phyloP scores from a whole-genome alignment of 305 asterid genomes.

The Caryopteris hybrid region DNA sequence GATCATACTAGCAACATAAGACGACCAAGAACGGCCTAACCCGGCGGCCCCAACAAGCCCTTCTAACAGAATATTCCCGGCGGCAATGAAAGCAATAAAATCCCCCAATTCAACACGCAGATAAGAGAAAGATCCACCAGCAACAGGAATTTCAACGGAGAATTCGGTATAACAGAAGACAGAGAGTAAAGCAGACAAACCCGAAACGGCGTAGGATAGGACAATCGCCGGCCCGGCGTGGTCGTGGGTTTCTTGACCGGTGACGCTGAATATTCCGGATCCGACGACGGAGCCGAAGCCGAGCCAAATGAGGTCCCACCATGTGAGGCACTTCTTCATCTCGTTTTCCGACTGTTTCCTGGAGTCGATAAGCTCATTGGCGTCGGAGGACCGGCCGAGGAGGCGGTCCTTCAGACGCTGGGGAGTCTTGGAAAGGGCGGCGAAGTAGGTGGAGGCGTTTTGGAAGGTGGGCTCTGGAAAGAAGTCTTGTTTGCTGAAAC shows the following conservation, averaged over 20 bases:
- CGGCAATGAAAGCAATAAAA: constrained; percentile 84
- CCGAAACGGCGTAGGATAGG: constrained; percentile 75
- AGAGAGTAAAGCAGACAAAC: constrained; percentile 77
- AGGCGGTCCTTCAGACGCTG: constrained; percentile 76
- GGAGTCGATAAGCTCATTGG: constrained; percentile 47
- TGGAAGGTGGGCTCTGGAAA: constrained; percentile 88
- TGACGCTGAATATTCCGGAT: constrained; percentile 87
- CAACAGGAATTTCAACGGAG: constrained; percentile 90
- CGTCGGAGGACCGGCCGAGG: constrained; percentile 62
- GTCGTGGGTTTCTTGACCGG: constrained; percentile 72
- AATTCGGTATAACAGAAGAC: constrained; percentile 93
- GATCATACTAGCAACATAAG: constrained; percentile 65
- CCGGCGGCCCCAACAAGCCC: constrained; percentile 97
- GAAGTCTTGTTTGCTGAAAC: constrained; percentile 76
- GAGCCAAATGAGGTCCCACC: constrained; percentile 96
- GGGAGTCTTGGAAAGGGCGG: constrained; percentile 63
- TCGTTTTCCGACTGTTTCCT: constrained; percentile 69
- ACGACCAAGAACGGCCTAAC: constrained; percentile 91
- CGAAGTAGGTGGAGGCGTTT: constrained; percentile 46
- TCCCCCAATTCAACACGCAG: constrained; percentile 90
- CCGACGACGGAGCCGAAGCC: constrained; percentile 95
- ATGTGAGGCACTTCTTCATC: constrained; percentile 71
- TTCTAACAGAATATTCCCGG: constrained; percentile 76
- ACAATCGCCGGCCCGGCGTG: constrained; percentile 87
- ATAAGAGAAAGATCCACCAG: constrained; percentile 93